Evolutionary conservation across 1,139 yeast species (phyloP), one percentile per base, ranked within the genome.

Genomic region (Sugiyamaella grinbergsii): DNA sequence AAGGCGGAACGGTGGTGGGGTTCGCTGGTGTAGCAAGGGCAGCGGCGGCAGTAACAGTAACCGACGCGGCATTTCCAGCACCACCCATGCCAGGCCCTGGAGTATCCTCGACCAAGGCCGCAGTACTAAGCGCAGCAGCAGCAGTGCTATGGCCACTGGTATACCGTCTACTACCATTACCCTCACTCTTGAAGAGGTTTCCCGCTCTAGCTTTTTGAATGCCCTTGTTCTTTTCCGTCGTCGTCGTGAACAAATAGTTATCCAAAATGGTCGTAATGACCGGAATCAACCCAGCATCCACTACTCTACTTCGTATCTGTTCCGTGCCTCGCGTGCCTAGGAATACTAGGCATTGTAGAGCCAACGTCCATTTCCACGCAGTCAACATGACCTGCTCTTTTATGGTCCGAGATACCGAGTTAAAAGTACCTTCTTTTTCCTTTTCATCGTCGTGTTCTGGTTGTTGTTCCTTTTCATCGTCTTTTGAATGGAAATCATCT

Each of bases 301-400:
- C 96, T 5, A 93, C 88, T 60, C 93, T 82, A 60, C 85, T 83
- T 44, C 98, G 76, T 46, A 90, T 87, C 51, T 75, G 74, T 67
- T 91, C 97, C 1, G 95, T 82, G 26, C 98, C 98, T 59, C 98
- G 76, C 1, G 97, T 91, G 13, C 97, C 96, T 23, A 93, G 81
- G 54, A 90, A 77, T 0, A 91, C 96, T 54, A 93, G 72, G 64
- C 97, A 90, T 70, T 93, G 98, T 64, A 93, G 83, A 0, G 97
- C 89, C 54, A 93, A 72, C 5, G 96, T 88, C 98, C 98, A 93
- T 70, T 91, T 93, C 96, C 97, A 91, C 0, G 95, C 93, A 15
- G 83, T 77, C 52, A 87, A 71, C 20, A 84, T 76, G 55, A 78
- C 64, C 45, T 64, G 48, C 26, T 51, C 54, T 13, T 40, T 47